Conservation (phyloP, 352 stramenopile species). For the Plasmopara muralis region DNA sequence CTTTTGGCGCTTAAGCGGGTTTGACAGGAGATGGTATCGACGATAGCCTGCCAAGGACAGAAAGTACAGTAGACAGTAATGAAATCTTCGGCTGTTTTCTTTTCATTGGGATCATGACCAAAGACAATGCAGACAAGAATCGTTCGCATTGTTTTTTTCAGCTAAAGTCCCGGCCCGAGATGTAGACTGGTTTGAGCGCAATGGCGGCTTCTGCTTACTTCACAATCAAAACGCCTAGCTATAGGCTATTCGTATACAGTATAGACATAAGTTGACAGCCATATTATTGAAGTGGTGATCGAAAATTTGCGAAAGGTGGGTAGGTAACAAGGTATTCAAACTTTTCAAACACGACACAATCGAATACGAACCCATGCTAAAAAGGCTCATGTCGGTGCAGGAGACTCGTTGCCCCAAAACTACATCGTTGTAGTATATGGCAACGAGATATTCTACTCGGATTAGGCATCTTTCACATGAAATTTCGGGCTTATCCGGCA, state of each 20-base stretch:
- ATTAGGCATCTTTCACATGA: slow-evolving; percentile 8
- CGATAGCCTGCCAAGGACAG: too few relatives aligned
- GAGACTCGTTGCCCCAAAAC: too few relatives aligned
- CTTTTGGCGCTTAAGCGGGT: too few relatives aligned
- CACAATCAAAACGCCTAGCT: not conserved
- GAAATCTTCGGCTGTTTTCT: not conserved
- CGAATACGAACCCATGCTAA: too few relatives aligned
- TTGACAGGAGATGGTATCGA: too few relatives aligned
- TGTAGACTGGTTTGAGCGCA: not conserved
- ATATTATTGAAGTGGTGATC: too few relatives aligned
- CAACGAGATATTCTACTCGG: slow-evolving; percentile 7
- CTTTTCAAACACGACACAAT: too few relatives aligned
- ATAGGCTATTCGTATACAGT: too few relatives aligned
- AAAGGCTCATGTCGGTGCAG: not conserved
- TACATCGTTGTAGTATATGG: not conserved
- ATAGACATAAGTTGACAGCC: too few relatives aligned
- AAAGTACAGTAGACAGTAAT: not conserved
- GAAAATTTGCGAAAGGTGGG: too few relatives aligned
- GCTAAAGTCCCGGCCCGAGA: not conserved
- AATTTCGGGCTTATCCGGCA: slow-evolving; percentile 15
- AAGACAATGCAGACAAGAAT: not conserved
- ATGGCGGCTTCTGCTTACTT: not conserved
- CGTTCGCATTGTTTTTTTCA: not conserved
- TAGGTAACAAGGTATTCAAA: too few relatives aligned
- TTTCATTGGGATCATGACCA: not conserved